phyloP scores from a whole-genome alignment of 495 filamentous ascomycete genomes.

The Penicillium lividum region DNA sequence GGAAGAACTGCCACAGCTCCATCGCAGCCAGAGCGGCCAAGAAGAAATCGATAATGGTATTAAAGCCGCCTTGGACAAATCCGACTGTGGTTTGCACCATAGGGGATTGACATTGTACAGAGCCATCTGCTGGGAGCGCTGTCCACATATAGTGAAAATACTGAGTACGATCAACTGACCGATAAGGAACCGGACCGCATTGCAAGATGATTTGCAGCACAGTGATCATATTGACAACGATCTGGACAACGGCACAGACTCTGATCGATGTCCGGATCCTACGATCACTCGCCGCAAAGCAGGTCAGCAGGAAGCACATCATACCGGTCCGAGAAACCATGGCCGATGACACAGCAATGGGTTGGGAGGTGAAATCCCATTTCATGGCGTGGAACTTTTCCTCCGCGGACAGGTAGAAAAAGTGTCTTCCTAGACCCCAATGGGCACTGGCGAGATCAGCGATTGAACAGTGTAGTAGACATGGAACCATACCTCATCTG shows the following conservation, averaged over 20 bases:
- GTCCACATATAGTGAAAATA: constrained; percentile 49
- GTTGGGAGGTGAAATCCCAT: constrained; percentile 38
- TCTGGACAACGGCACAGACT: constrained; percentile 34
- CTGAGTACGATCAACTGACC: constrained; percentile 28
- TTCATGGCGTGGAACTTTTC: constrained; percentile 30
- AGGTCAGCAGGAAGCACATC: constrained; percentile 42
- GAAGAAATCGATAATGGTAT: constrained; percentile 36
- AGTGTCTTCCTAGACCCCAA: constrained; percentile 38
- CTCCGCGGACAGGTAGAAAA: constrained; percentile 23
- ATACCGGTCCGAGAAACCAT: constrained; percentile 43
- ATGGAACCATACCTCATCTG: constrained; percentile 28
- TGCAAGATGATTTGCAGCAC: constrained; percentile 40
- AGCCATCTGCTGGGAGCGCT: constrained; percentile 34
- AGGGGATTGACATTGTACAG: constrained; percentile 36
- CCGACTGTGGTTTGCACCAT: constrained; percentile 37
- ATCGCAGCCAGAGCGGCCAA: constrained; percentile 35
- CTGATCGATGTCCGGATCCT: constrained; percentile 32
- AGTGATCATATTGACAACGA: constrained; percentile 36
- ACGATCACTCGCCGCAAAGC: constrained; percentile 34
- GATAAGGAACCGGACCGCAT: constrained; percentile 40
- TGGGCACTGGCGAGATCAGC: constrained; percentile 23
- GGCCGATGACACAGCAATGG: constrained; percentile 47
- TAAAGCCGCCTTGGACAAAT: constrained; percentile 44
- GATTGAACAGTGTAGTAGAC: neutral
- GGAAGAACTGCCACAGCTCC: constrained; percentile 39